Evolutionary conservation across 2,329 filamentous ascomycete genomes (phyloP), one percentile per base, ranked within the genome.

Genomic region (Didymella pomorum): DNA sequence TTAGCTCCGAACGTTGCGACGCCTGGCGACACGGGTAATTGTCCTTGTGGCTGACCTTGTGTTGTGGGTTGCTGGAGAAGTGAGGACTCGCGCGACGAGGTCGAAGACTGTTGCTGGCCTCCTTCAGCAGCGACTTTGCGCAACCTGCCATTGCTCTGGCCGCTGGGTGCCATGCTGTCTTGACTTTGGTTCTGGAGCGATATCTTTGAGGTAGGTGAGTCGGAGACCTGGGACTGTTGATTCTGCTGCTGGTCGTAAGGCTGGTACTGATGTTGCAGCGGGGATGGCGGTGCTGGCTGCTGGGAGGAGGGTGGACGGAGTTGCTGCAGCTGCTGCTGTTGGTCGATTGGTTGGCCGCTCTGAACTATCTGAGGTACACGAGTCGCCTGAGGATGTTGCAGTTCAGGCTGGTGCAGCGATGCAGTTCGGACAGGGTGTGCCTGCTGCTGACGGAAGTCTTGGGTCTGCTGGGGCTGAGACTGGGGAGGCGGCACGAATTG

Each of bases 1-100:
- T 80, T 79, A 67, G 79, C 73, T 57, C 76, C 78, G 71, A 80
- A 82, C 44, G 78, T 75, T 59, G 77, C 70, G 56, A 79, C 59
- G 62, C 75, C 76, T 62, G 75, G 72, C 62, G 76, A 73, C 25
- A 72, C 68, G 59, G 73, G 71, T 62, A 69, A 68, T 61, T 74
- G 72, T 63, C 69, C 69, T 65, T 66, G 70, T 62, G 63, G 66
- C 72, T 76, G 74, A 75, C 72, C 72, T 75, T 75, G 73, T 62
- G 67, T 61, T 66, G 69, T 53, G 44, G 71, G 69, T 61, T 73
- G 74, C 57, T 74, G 70, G 35, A 76, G 67, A 35, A 73, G 69
- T 35, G 75, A 76, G 14, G 71, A 58, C 66, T 77, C 74, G 55
- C 74, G 66, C 21, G 74, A 72, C 14, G 71, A 70, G 35, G 68